phyloP scores from a whole-genome alignment of 345 rosid genomes.

The Arabidopsis suecica region DNA sequence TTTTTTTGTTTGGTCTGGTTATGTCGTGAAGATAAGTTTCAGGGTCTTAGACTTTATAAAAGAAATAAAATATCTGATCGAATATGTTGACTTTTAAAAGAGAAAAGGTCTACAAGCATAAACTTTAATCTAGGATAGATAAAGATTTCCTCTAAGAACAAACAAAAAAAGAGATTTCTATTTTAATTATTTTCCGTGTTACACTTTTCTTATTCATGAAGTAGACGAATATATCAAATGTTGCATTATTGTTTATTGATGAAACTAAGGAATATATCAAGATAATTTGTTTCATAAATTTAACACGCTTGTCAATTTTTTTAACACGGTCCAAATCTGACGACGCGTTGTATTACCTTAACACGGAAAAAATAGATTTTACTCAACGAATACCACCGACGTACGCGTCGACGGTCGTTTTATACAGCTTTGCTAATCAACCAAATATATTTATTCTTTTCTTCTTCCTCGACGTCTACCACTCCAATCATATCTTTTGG shows the following conservation, averaged over 20 bases:
- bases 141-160: background rate
- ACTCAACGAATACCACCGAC: background rate
- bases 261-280: background rate
- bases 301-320: background rate
- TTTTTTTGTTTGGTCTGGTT: background rate
- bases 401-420: background rate
- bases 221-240: background rate
- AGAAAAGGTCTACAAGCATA: slow-evolving; percentile 8
- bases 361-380: slow-evolving; percentile 13
- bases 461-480: background rate
- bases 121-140: too few species aligned
- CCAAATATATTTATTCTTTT: background rate
- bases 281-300: background rate
- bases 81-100: slow-evolving; percentile 29
- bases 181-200: too few species aligned
- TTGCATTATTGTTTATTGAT: background rate
- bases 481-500: background rate
- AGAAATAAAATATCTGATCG: slow-evolving; percentile 21
- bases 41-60: background rate
- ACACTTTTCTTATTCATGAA: background rate
- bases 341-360: background rate
- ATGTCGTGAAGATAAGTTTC: slow-evolving; percentile 18
- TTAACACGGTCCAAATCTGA: slow-evolving; percentile 18
- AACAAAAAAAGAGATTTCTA: too few species aligned
- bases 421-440: background rate